Evolutionary conservation across 1,284 basidiomycete species (phyloP).

Genomic region (Ganoderma meredithae): DNA sequence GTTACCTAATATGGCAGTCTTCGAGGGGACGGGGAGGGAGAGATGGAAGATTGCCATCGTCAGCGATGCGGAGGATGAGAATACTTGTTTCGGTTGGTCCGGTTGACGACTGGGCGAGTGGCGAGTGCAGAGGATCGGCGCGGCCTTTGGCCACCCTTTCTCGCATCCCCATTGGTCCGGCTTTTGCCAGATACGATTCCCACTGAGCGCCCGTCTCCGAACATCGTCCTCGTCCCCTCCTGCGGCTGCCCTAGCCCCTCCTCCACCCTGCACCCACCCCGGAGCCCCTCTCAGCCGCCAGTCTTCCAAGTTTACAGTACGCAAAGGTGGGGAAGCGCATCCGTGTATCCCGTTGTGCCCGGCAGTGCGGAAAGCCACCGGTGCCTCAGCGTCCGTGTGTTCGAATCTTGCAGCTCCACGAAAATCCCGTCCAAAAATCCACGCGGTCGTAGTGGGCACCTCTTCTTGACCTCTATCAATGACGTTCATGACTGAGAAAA

Average conservation of each 20-base stretch:
- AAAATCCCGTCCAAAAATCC: not conserved
- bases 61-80: slow-evolving; percentile 28
- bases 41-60: slow-evolving; percentile 33
- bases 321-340: not conserved
- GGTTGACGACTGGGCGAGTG: slow-evolving; percentile 36
- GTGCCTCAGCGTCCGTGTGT: not conserved
- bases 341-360: not conserved
- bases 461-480: too few species aligned
- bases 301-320: not conserved
- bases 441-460: not conserved
- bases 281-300: not conserved
- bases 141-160: slow-evolving; percentile 32
- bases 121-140: slow-evolving; percentile 37
- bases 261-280: not conserved
- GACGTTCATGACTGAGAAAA: not conserved
- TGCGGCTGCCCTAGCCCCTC: not conserved
- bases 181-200: slow-evolving; percentile 44
- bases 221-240: slow-evolving; percentile 9
- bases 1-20: slow-evolving; percentile 42
- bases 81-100: slow-evolving; percentile 34
- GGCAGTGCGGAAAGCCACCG: not conserved
- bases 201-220: slow-evolving; percentile 19
- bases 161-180: slow-evolving; percentile 42
- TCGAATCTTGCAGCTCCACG: slow-evolving; percentile 2
- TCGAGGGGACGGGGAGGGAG: slow-evolving; percentile 37